Evolutionary conservation across 768 basidiomycete genomes (phyloP).

Genomic region (Crassisporium funariophilum): DNA sequence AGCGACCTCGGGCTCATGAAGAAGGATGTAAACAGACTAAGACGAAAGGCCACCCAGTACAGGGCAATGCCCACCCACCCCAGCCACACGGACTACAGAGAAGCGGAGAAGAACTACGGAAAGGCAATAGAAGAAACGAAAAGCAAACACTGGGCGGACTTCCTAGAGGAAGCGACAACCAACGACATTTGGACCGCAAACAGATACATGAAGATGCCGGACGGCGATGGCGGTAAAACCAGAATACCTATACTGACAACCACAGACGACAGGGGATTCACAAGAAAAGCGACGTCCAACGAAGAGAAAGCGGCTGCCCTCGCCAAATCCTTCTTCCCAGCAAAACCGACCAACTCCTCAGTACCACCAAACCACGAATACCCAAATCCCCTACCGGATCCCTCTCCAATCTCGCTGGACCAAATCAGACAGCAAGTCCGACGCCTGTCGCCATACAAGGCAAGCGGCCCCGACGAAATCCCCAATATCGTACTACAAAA

Average conservation of each 20-base stretch:
- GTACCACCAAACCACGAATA: background rate
- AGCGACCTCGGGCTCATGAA: too few relatives aligned
- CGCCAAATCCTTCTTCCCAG: constrained; percentile 14
- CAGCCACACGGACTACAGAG: background rate
- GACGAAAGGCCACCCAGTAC: background rate
- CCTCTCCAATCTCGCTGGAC: background rate
- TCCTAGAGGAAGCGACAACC: background rate
- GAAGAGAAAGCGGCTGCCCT: constrained; percentile 10
- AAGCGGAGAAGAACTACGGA: background rate
- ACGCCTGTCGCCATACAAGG: constrained; percentile 13
- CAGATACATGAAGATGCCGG: background rate
- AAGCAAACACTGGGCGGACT: background rate
- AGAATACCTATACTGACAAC: constrained; percentile 22
- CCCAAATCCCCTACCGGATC: constrained; percentile 8
- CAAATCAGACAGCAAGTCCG: constrained; percentile 4
- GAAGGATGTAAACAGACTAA: background rate
- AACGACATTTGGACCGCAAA: background rate
- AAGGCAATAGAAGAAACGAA: background rate
- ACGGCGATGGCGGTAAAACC: background rate
- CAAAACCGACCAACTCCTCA: background rate
- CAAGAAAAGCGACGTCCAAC: constrained; percentile 3
- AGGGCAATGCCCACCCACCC: background rate
- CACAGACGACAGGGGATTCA: constrained; percentile 12
- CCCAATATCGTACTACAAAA: constrained; percentile 4
- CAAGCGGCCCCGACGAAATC: constrained; percentile 3